These are phyloP conservation scores for Plasmodium billcollinsi DNA, from an alignment of 169 alveolate genomes.

Conservation along the genomic window DNA sequence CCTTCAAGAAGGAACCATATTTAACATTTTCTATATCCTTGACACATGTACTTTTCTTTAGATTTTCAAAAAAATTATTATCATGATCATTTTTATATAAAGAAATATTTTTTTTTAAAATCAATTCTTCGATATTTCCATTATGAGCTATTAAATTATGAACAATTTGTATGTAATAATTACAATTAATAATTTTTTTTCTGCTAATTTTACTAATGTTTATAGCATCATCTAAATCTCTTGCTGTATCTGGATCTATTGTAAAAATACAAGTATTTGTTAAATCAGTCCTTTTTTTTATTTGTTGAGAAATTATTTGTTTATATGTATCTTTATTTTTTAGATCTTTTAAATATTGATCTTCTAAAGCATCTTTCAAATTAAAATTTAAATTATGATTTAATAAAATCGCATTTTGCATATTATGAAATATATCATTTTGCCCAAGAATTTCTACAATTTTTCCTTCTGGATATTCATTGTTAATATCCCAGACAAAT, in stretches of 20 bases:
- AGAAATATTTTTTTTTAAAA: conserved; percentile 56
- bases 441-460: conserved; percentile 61
- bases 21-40: conserved; percentile 42
- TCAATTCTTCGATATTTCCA: conserved; percentile 69
- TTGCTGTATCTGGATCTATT: conserved; percentile 86
- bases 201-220: conserved; percentile 61
- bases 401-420: conserved; percentile 71
- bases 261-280: conserved; percentile 77
- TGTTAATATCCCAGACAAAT: conserved; percentile 37
- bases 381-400: conserved; percentile 51
- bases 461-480: conserved; percentile 55
- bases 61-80: conserved; percentile 11
- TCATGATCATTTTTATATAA: conserved; percentile 53
- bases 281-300: conserved; percentile 50
- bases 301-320: conserved; percentile 45
- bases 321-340: conserved; percentile 17
- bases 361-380: conserved; percentile 68
- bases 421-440: conserved; percentile 66
- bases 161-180: conserved; percentile 44
- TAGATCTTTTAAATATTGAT: conserved; percentile 36
- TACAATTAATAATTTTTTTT: conserved; percentile 26
- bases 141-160: conserved; percentile 63
- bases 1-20: conserved; percentile 20
- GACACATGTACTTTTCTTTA: conserved; percentile 27
- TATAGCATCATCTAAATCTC: conserved; percentile 86